Percentiles rank a stretch among this genome's conserved stretches.
These are phyloP conservation scores for Aspergillus flavus DNA, from an alignment of 2,329 filamentous ascomycete species.

Conservation along the genomic window DNA sequence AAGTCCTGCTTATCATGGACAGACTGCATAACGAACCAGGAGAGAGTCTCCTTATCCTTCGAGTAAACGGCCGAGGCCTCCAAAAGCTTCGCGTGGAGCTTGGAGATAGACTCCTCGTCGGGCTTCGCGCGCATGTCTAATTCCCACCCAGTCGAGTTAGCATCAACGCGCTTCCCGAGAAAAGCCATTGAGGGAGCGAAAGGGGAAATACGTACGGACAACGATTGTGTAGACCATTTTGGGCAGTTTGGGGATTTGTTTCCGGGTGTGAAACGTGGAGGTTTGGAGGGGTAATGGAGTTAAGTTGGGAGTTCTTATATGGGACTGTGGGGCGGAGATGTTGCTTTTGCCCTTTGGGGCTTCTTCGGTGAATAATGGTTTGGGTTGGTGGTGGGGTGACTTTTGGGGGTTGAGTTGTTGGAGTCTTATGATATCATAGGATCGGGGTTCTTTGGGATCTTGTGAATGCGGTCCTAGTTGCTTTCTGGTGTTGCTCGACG, in stretches of 20 bases:
- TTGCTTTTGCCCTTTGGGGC: constrained; percentile 4
- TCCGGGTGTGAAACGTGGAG: background rate
- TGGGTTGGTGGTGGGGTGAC: background rate
- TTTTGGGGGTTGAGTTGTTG: background rate
- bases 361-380: constrained; percentile 1
- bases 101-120: constrained; percentile 63
- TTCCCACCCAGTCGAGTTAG: too few species aligned
- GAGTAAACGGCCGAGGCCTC: constrained; percentile 74
- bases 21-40: constrained; percentile 79
- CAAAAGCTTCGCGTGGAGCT: constrained; percentile 71
- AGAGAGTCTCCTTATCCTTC: constrained; percentile 69
- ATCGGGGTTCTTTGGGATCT: background rate
- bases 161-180: too few species aligned
- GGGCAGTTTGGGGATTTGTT: background rate
- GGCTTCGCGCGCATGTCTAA: constrained; percentile 67
- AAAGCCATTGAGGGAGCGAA: too few species aligned
- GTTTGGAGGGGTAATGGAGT: constrained; percentile 1
- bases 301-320: constrained; percentile 1
- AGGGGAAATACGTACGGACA: constrained; percentile 27
- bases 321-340: background rate
- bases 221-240: constrained; percentile 36
- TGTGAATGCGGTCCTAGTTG: too few species aligned
- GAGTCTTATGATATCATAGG: background rate
- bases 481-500: background rate
- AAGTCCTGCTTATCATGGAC: constrained; percentile 69